Evolutionary conservation across 169 alveolate genomes (phyloP).

Genomic region (Plasmodium blacklocki): DNA sequence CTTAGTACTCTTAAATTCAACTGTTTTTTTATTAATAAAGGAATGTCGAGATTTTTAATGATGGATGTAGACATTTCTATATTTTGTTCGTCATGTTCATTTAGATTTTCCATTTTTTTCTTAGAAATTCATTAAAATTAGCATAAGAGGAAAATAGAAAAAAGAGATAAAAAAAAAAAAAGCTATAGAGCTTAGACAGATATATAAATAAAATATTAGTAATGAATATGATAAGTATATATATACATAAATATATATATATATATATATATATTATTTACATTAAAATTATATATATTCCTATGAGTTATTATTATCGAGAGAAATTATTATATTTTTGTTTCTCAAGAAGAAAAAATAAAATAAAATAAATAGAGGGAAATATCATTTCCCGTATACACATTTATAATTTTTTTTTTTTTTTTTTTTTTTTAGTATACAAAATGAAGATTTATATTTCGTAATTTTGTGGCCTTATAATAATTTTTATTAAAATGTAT

Average conservation of each 20-base stretch:
- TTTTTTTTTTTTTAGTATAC: background rate
- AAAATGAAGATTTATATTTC: no score
- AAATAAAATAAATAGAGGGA: no score
- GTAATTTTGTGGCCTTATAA: no score
- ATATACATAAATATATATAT: constrained; percentile 3
- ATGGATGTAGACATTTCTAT: constrained; percentile 43
- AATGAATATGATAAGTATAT: no score
- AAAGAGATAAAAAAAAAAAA: constrained; percentile 4
- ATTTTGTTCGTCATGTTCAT: constrained; percentile 19
- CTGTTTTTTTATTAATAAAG: constrained; percentile 60
- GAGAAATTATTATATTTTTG: no score
- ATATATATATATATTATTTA: constrained; percentile 2
- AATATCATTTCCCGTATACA: no score
- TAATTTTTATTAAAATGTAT: no score
- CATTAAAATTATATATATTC: no score
- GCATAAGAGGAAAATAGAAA: background rate
- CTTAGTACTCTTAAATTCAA: constrained; percentile 52
- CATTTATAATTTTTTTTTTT: constrained; percentile 2
- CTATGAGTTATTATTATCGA: no score
- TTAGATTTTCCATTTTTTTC: constrained; percentile 33
- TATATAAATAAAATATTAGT: background rate
- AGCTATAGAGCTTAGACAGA: background rate
- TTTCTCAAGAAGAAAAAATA: no score
- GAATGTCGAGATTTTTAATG: constrained; percentile 68
- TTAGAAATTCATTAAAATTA: constrained; percentile 1